Evolutionary conservation across 345 rosid genomes (phyloP), one percentile per base, ranked within the genome.

Genomic region (Eutrema heterophyllum): DNA sequence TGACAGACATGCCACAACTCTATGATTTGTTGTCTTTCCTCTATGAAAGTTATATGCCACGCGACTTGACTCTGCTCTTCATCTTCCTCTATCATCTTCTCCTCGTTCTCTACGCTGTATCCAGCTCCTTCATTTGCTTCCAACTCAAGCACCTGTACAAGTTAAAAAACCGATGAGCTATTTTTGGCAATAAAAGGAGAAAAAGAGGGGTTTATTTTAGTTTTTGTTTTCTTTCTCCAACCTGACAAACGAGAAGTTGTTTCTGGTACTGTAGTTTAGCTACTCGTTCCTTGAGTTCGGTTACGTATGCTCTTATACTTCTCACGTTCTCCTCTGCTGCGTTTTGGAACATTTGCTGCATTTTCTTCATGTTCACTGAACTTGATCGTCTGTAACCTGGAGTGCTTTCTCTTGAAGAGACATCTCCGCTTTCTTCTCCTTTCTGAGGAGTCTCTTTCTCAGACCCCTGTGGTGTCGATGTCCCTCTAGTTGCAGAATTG

Each of bases 181-280:
- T 41, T 9, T 12, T 6, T 36, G 1, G 9, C 13, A 11, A 64
- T 40, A 16, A 36, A 15, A 55, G 27, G 35, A 53, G 18, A 59
- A 53, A 10, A 15, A 45, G 40, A 55, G 35, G 33, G 16, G 46
- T 52, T 41, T 40, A 14, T 40, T 7, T 50, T 45, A 44, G 26
- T 5, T 4, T 40, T 8, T 39, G 18, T 43, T 24, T 21, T 56
- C 52, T 64, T 61, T 69, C 48, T 64, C 56, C 14, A 75, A 91
- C 98, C 98, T 94, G 99, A 79, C 96, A 88, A 83, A 96, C 99
- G 73, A 96, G 98, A n/a, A 96, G 89, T 76, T 96, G 99, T 85
- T 96, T 96, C 82, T 96, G 98, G 82, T 96, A 96, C 81, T 96
- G 99, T 78, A 96, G 78, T 74, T 94, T 94, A 10, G 97, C 99